A percentile compares a stretch with the other conserved stretches of the same genome.
Evolutionary conservation across 352 stramenopile species (phyloP).

Genomic region (Phytopythium sindhum): DNA sequence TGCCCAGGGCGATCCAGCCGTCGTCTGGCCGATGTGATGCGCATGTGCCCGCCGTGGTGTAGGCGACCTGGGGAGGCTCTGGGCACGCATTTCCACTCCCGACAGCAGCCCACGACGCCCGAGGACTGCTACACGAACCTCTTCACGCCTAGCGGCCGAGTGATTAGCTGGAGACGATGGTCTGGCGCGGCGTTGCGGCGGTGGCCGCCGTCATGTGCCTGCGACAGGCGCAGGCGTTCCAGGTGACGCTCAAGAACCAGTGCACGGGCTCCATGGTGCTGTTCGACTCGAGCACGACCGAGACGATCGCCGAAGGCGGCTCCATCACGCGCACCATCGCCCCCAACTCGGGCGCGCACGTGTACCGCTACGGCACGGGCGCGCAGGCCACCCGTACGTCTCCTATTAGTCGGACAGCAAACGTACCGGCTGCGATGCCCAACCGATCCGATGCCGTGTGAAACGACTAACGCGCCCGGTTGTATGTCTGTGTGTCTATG

Average conservation of each 20-base stretch:
- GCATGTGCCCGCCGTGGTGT: too few relatives aligned
- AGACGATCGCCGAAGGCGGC: constrained; percentile 27
- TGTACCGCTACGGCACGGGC: constrained; percentile 45
- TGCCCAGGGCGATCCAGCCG: neutral
- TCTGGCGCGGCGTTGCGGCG: constrained; percentile 24
- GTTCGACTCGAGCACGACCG: constrained; percentile 38
- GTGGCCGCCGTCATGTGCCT: constrained; percentile 15
- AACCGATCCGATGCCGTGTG: neutral
- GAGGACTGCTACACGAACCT: neutral
- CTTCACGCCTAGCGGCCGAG: neutral
- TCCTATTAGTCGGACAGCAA: neutral
- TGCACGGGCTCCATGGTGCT: constrained; percentile 41
- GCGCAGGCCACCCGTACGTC: constrained; percentile 49
- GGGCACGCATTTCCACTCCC: constrained; percentile 1
- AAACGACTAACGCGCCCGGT: constrained; percentile 6
- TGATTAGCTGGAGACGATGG: constrained; percentile 14
- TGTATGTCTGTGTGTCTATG: neutral
- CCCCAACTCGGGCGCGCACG: constrained; percentile 26
- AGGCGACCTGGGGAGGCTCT: neutral
- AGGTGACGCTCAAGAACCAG: constrained; percentile 47
- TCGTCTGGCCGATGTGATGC: neutral
- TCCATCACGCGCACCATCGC: constrained; percentile 32
- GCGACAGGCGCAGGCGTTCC: constrained; percentile 27
- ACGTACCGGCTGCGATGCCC: neutral
- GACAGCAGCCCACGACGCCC: neutral